phyloP scores from a whole-genome alignment of 306 rosid genomes.

The Corylus heterophylla region DNA sequence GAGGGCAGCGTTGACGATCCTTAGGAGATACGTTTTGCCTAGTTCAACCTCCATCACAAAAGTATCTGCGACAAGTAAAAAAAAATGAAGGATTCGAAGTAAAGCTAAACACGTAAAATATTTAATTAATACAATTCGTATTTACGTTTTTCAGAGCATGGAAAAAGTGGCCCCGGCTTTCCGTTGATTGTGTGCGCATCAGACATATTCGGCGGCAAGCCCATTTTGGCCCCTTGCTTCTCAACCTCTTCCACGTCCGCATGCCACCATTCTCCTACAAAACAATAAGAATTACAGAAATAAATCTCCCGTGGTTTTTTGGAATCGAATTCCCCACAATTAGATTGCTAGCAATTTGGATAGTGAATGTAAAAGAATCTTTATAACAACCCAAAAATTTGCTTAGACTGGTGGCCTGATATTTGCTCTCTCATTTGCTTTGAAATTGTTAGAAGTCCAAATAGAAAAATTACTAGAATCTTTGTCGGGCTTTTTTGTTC shows the following conservation, averaged over 20 bases:
- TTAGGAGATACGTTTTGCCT: conserved; percentile 68
- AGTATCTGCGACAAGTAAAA: conserved; percentile 50
- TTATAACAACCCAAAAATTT: too few relatives aligned
- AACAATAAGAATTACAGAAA: not conserved
- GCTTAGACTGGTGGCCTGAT: too few relatives aligned
- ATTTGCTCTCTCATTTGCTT: too few relatives aligned
- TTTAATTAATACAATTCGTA: too few relatives aligned
- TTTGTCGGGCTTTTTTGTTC: too few relatives aligned
- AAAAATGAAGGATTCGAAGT: not conserved
- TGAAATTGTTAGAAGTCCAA: too few relatives aligned
- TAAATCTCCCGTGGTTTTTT: too few relatives aligned
- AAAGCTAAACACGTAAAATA: too few relatives aligned
- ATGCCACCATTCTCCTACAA: conserved; percentile 85
- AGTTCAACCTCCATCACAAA: conserved; percentile 71
- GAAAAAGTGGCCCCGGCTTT: conserved; percentile 90
- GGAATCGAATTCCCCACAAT: too few relatives aligned
- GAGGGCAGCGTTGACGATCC: conserved; percentile 69
- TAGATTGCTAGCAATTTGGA: too few relatives aligned
- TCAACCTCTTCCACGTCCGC: conserved; percentile 69
- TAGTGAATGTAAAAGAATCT: too few relatives aligned
- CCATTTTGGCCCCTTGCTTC: conserved; percentile 65
- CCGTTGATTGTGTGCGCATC: conserved; percentile 96
- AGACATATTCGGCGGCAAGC: conserved; percentile 80
- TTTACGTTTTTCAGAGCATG: conserved; percentile 87
- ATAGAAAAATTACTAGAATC: too few relatives aligned